Evolutionary conservation across 192 early-diverging fungal species (phyloP), one percentile per base, ranked within the genome.

Genomic region (Rhizophagus clarus): DNA sequence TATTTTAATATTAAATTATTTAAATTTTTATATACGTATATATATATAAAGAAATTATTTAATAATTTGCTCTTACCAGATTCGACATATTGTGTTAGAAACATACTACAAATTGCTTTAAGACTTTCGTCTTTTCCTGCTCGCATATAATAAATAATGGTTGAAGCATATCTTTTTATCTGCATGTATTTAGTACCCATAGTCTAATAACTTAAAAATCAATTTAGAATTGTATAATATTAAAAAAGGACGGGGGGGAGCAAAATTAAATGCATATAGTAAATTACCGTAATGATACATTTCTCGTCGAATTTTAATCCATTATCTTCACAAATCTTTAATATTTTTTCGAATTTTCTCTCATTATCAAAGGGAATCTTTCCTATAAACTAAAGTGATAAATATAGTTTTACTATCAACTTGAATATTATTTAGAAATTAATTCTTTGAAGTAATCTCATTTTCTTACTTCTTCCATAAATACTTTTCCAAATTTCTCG

Each of bases 311-410:
- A 26, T 15, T 11, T 49, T 51, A 72, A 72, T 26, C 45, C 45
- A 49, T 72, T 72, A 17, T 45, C 24, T 51, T 72, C 45, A 47
- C 77, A 79, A 61, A 79, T 79, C 22, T 71, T 71, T 31, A 79
- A 71, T 20, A 79, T 34, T 67, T 79, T 79, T 15, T 34, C 22
- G 1, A 37, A 24, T 71, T 79, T 79, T 12, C 20, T 24, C 60
- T 79, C 77, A 4, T 31, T 37, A 71, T 79, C 77, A 56, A 71
- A 34, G 9, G 77, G 77, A 24, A 79, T 28, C 8, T 49, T 79
- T 11, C 49, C 68, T 20, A 79, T 40, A 60, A 71, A 69, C 68
- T 79, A 40, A 8, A 60, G 17, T 14, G 10, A 28, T 1, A 77
- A 24, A 64, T 26, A 47, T 47, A 7, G 10, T 11, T 34, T 37